These are phyloP conservation scores for Penicillium sp. DNA, from an alignment of 2,329 filamentous ascomycete genomes.

Conservation along the genomic window DNA sequence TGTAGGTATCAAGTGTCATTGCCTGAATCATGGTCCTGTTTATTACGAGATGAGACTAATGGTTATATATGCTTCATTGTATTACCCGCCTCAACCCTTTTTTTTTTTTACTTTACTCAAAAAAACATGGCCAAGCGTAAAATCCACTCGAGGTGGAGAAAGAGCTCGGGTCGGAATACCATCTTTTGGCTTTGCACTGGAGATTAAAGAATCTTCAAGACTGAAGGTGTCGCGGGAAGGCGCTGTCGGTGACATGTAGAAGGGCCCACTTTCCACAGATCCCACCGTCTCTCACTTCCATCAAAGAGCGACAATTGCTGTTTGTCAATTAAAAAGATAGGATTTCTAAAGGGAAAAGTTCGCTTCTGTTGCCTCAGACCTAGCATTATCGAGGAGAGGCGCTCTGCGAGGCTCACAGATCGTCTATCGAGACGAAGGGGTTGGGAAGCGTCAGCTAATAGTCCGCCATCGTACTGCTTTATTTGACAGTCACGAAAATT, in stretches of 20 bases:
- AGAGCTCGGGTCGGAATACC: background rate
- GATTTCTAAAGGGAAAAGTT: background rate
- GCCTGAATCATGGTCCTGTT: background rate
- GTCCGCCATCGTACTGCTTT: background rate
- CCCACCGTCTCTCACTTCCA: background rate
- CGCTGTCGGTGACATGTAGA: conserved; percentile 11
- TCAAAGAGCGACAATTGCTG: background rate
- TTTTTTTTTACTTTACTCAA: background rate
- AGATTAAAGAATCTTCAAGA: conserved; percentile 6
- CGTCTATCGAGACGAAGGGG: background rate
- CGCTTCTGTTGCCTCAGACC: background rate
- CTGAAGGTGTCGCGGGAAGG: conserved; percentile 27
- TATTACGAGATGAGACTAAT: background rate
- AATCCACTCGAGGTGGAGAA: no score
- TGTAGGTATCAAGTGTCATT: background rate
- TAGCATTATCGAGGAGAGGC: conserved; percentile 9
- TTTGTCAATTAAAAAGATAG: background rate
- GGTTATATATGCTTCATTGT: background rate
- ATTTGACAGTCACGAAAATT: background rate
- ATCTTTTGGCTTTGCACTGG: background rate
- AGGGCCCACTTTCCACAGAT: background rate
- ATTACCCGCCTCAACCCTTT: no score
- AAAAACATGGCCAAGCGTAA: background rate
- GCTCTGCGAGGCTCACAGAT: background rate
- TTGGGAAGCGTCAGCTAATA: background rate